Evolutionary conservation across 768 basidiomycete genomes (phyloP).

Genomic region (Leccinum disarticulatum): DNA sequence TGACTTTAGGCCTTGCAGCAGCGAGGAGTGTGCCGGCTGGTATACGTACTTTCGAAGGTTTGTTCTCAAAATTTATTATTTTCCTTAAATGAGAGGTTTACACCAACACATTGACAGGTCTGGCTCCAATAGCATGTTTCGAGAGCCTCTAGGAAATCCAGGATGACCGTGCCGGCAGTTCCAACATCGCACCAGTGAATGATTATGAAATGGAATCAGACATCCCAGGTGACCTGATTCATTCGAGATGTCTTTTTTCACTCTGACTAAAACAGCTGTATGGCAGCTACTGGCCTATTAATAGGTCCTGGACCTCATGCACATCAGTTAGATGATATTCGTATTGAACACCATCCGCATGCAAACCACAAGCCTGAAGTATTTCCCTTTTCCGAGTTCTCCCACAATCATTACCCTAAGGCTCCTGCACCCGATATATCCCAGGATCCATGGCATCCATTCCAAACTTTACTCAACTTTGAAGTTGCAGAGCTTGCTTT

Average conservation of each 20-base stretch:
- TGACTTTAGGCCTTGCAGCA: not conserved
- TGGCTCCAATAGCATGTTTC: not conserved
- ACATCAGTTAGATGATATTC: not conserved
- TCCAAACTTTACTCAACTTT: not conserved
- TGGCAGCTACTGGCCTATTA: not conserved
- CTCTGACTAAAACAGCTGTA: not conserved
- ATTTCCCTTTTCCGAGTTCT: not conserved
- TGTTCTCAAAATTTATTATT: not conserved
- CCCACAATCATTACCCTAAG: not conserved
- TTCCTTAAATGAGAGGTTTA: not conserved
- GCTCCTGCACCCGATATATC: not conserved
- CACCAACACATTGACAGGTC: not conserved
- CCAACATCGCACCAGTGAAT: too few relatives aligned
- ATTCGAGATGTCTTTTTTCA: not conserved
- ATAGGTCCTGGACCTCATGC: not conserved
- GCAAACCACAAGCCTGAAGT: not conserved
- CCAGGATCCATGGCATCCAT: not conserved
- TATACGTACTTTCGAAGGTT: not conserved
- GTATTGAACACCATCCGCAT: not conserved
- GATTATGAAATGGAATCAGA: too few relatives aligned
- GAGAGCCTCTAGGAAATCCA: not conserved
- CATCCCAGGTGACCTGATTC: too few relatives aligned
- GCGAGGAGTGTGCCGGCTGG: not conserved
- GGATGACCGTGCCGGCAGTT: too few relatives aligned
- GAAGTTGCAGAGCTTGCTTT: not conserved